A percentile compares a stretch with the other conserved stretches of the same genome.
Evolutionary conservation across 306 rosid species (phyloP).

Genomic region (Rosa chinensis): DNA sequence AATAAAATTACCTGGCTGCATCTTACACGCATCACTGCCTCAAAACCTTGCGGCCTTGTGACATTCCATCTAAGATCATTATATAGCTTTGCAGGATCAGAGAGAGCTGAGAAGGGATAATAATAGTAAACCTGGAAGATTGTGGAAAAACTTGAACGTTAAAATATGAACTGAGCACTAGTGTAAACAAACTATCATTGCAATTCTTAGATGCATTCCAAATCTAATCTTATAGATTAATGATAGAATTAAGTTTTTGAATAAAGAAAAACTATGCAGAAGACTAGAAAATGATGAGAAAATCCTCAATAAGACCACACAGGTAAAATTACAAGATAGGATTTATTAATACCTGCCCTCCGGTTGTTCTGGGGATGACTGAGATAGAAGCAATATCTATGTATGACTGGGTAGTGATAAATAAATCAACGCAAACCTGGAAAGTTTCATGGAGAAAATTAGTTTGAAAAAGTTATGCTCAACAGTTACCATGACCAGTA

Average conservation of each 20-base stretch:
- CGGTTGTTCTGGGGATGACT: conserved; percentile 87
- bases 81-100: conserved; percentile 94
- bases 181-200: neutral
- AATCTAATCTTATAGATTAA: neutral
- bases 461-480: conserved; percentile 21
- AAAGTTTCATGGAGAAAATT: conserved; percentile 34
- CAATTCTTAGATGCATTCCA: neutral
- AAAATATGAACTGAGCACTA: neutral
- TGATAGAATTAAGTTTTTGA: neutral
- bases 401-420: conserved; percentile 83
- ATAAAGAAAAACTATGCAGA: neutral
- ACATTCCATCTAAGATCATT: conserved; percentile 98
- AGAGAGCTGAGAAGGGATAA: conserved; percentile 91
- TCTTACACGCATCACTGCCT: conserved; percentile 98
- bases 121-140: conserved; percentile 80
- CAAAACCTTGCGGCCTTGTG: conserved; percentile 97
- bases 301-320: neutral
- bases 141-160: neutral
- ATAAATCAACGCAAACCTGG: conserved; percentile 92
- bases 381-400: conserved; percentile 90
- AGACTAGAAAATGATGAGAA: neutral
- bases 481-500: conserved; percentile 2
- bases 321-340: neutral
- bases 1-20: conserved; percentile 85
- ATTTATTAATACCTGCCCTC: conserved; percentile 77